These are phyloP conservation scores for Boletus subcaerulescens DNA, from an alignment of 768 basidiomycete species.

Conservation along the genomic window DNA sequence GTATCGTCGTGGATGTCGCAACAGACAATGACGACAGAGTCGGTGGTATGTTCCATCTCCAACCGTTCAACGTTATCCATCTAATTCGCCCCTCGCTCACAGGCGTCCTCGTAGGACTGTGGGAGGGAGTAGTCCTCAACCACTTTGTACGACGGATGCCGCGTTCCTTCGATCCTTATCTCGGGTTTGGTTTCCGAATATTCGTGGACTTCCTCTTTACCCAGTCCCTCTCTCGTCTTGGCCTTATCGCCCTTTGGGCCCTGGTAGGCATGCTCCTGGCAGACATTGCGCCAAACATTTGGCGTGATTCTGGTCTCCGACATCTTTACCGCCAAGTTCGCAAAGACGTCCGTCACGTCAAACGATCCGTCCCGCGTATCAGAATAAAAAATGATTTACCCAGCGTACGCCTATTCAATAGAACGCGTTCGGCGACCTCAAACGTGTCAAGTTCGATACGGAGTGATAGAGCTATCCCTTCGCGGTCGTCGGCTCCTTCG, in stretches of 20 bases:
- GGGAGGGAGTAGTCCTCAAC: conserved; percentile 74
- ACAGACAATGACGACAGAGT: conserved; percentile 32
- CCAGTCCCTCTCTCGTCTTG: conserved; percentile 45
- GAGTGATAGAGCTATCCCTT: conserved; percentile 30
- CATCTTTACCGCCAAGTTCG: conserved; percentile 37
- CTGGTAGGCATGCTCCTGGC: conserved; percentile 51
- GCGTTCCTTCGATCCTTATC: conserved; percentile 62
- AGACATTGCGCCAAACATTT: conserved; percentile 47
- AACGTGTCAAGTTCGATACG: conserved; percentile 25
- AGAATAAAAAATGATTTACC: conserved; percentile 33
- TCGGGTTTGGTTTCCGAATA: conserved; percentile 65
- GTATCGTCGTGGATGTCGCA: conserved; percentile 55
- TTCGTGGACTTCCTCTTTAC: conserved; percentile 71
- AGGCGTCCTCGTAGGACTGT: conserved; percentile 70
- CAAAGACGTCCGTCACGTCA: conserved; percentile 32
- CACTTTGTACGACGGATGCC: conserved; percentile 71
- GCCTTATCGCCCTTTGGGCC: conserved; percentile 53
- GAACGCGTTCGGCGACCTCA: conserved; percentile 16
- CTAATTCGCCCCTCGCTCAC: not conserved
- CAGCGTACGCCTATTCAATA: conserved; percentile 25
- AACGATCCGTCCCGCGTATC: conserved; percentile 30
- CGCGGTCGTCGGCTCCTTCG: conserved; percentile 21
- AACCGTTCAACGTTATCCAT: not conserved
- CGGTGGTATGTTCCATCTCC: conserved; percentile 23
- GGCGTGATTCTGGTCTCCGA: conserved; percentile 41